Conservation (phyloP, 768 basidiomycete species). For the Cyathus striatus region DNA sequence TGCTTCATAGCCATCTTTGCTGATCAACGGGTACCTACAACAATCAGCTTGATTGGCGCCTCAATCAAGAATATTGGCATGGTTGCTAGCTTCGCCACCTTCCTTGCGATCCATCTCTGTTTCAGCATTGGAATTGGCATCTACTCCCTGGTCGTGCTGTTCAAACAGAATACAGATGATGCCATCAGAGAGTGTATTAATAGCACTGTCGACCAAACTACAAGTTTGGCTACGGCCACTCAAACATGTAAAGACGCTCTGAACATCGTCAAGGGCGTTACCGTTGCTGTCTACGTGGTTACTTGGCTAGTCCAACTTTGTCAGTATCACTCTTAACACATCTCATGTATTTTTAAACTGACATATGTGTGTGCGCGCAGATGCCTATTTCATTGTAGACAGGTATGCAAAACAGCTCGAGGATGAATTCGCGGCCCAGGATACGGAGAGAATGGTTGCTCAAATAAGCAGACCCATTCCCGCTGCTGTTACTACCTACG, state of each 20-base stretch:
- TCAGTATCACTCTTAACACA: constrained; percentile 27
- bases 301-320: constrained; percentile 54
- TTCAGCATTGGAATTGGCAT: constrained; percentile 42
- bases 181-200: constrained; percentile 35
- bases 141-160: constrained; percentile 44
- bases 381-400: constrained; percentile 45
- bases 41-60: constrained; percentile 34
- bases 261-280: constrained; percentile 34
- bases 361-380: constrained; percentile 20
- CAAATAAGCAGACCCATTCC: constrained; percentile 16
- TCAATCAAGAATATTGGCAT: constrained; percentile 34
- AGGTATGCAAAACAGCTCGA: constrained; percentile 49
- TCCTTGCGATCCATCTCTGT: constrained; percentile 40
- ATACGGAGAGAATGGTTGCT: constrained; percentile 5
- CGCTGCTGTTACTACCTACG: constrained; percentile 10
- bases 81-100: constrained; percentile 37
- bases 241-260: constrained; percentile 41
- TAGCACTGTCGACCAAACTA: constrained; percentile 14
- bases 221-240: constrained; percentile 21
- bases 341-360: background rate
- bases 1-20: background rate
- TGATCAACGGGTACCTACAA: background rate
- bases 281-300: constrained; percentile 40
- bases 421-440: constrained; percentile 36
- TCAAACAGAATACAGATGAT: constrained; percentile 31